Base-by-base conservation (phyloP, 768 basidiomycete genomes). In the Hortiboletus flavorubellus region DNA sequence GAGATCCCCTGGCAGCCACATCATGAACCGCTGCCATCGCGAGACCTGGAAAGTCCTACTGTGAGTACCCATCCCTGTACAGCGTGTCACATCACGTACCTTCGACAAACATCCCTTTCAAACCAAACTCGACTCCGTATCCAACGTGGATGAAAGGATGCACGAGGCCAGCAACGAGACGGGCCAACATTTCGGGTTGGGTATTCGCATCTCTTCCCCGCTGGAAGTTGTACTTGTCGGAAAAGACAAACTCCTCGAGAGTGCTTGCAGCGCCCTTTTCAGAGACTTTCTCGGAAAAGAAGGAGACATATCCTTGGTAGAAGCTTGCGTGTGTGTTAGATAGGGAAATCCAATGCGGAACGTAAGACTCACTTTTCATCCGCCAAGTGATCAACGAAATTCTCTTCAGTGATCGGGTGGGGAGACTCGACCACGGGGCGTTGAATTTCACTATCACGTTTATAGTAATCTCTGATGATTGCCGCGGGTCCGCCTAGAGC, bases 101-200 rank as follows among this genome's bases (percentile, higher is more conserved):
- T 76, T 89, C 86, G 5, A 78, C 79, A 1, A 84, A 61, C 64
- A 86, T 74, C 1, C 86, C 87, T 15, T 77, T 80, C 37, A 88
- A 46, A 8, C 78, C 77, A 55, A 89, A 87, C 66, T 89, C 88
- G 4, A 75, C 55, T 0, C 86, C 87, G 59, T 82, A 79, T 3
- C 84, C 86, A 9, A 72, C 59, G 61, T 87, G 83, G 43, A 89
- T 87, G 51, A 86, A 43, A 0, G 86, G 77, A 59, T 89, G 88
- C 2, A 87, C 5, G 21, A 88, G 59, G 0, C 78, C 82, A 0
- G 75, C 69, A 14, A 56, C 30, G 52, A 83, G 74, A 16, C 83
- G 79, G 49, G 69, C 73, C 7, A 87, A 65, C 81, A 89, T 82
- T 53, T 76, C 70, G 0, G 81, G 82, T 26, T 79, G 75, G 3